Evolutionary conservation across 192 early-diverging fungal species (phyloP), one percentile per base, ranked within the genome.

Genomic region (Coemansia sp.): DNA sequence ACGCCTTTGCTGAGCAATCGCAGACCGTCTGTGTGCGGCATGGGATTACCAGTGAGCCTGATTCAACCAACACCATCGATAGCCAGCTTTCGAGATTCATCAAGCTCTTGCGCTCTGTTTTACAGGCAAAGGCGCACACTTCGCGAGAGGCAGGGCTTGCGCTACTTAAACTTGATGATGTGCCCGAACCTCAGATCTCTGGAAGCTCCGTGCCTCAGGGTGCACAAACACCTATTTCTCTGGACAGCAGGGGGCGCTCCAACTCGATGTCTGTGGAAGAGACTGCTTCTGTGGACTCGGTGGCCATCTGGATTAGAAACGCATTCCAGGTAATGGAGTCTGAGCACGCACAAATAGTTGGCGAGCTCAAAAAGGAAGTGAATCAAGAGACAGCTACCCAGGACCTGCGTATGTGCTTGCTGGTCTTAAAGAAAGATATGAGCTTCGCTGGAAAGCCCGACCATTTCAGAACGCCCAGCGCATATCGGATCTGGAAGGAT

Each of bases 61-160:
- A 72, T 19, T 53, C 76, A 12, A 40, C 65, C 5, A 74, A 71
- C 49, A 84, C 74, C 2, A 74, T 84, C n/a, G 72, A 71, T 1
- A 79, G 74, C 71, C 82, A 84, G 56, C 20, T 68, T 45, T 60
- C 63, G 17, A 69, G 70, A 22, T 79, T 84, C 60, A 61, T 79
- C 39, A 79, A 79, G 65, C 74, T 84, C 2, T 62, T 84, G 12
- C 70, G 77, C 10, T 48, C 65, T 5, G 70, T 79, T 12, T 17
- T 84, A 67, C 76, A 84, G 68, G 60, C 74, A 43, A 76, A 79
- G 63, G 75, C 75, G 11, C 75, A 75, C 51, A 68, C 76, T 4
- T 83, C 81, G 57, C 81, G 81, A 44, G 81, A 83, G 44, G 81
- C 81, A 5, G 81, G 81, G 4, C 39, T 72, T 32, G 81, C 72